A percentile compares a stretch with the other conserved stretches of the same genome.
Conservation (phyloP, 1,284 basidiomycete genomes). For the Pterulicium gracile region DNA sequence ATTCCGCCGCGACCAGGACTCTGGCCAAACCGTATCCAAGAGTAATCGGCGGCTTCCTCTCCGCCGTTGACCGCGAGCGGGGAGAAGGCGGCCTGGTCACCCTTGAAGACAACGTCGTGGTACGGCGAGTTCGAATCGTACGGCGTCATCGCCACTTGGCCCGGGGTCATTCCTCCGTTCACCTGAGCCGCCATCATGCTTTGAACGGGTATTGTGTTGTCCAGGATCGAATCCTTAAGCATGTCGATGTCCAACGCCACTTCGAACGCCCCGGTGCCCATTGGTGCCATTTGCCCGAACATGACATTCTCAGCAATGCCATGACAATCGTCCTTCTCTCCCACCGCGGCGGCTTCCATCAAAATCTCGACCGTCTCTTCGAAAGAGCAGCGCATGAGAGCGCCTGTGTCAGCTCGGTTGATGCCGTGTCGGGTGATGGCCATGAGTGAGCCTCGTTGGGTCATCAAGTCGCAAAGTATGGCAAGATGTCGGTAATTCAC, state of each 20-base stretch:
- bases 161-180: conserved; percentile 88
- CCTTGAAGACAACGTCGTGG: conserved; percentile 63
- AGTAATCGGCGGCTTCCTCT: conserved; percentile 69
- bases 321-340: conserved; percentile 96
- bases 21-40: conserved; percentile 66
- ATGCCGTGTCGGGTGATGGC: conserved; percentile 99
- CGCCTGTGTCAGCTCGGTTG: conserved; percentile 94
- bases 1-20: conserved; percentile 73
- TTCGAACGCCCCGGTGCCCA: conserved; percentile 94
- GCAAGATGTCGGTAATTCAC: conserved; percentile 98
- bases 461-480: conserved; percentile 96
- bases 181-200: conserved; percentile 72
- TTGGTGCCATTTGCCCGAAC: conserved; percentile 97
- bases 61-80: conserved; percentile 85
- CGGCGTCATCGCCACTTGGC: conserved; percentile 86
- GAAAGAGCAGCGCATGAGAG: conserved; percentile 97
- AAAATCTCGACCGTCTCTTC: conserved; percentile 99
- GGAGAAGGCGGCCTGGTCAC: conserved; percentile 87
- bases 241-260: conserved; percentile 95
- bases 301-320: conserved; percentile 98
- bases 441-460: conserved; percentile 92
- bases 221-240: conserved; percentile 98
- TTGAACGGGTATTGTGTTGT: conserved; percentile 87
- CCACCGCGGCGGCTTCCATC: conserved; percentile 97
- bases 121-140: conserved; percentile 89